Base-by-base conservation (phyloP, 495 filamentous ascomycete genomes). In the Aspergillus biplanus region DNA sequence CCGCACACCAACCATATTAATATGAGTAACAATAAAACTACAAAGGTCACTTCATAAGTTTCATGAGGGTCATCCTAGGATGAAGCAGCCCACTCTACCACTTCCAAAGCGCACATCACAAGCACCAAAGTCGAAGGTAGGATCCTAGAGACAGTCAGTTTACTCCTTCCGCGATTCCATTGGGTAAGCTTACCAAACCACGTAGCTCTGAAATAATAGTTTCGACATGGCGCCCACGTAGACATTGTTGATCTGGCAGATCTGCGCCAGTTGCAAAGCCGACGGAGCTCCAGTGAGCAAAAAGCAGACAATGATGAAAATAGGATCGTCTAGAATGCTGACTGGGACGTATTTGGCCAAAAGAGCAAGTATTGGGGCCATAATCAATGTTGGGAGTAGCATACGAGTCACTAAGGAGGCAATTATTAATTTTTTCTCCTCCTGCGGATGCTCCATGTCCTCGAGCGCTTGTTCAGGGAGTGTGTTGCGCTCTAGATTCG, bases 291-390 rank as follows among this genome's bases (percentile, higher is more conserved):
- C 95, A 1, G 92, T 93, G 66, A 99, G 88, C 52, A 99, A 83
- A 82, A 97, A 99, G 74, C 93, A 97, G 44, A 99, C 96, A 64
- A 98, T 90, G 62, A 98, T 87, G 75, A 99, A 99, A 68, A 99
- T 98, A 6, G 96, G 96, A 68, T 99, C 95, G 73, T 96, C 95
- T 35, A 99, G 78, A 61, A 98, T 98, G 79, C 92, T 96, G 73
- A 99, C 83, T 0, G 92, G 92, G 13, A 96, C 87, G 69, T 88
- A 97, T 65, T 98, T 99, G 34, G 96, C 95, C 31, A 89, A 81
- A n/a, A 98, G 61, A 2, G 93, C 95, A 1, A 98, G 80, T 15
- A 98, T 71, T n/a, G 95, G 96, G 5, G 92, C 90, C 90, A 97
- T 97, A 68, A 98, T 85, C 34, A 98, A 66, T 11, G 89, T 96